Evolutionary conservation across 768 basidiomycete species (phyloP), one percentile per base, ranked within the genome.

Genomic region (Postia placenta): DNA sequence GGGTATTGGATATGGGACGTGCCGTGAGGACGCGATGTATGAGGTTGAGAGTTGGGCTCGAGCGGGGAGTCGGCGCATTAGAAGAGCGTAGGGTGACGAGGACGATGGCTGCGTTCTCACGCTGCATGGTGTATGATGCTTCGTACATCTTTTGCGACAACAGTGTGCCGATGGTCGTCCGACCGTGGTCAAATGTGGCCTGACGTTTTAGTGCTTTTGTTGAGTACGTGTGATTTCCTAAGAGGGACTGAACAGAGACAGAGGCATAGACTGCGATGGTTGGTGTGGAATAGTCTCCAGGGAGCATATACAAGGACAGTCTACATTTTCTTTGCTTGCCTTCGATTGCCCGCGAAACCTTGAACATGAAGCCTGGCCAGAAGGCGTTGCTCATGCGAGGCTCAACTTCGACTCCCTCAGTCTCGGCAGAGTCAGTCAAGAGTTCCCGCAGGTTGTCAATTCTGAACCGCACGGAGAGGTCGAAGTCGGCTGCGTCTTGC

Each of bases 381-480:
- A 45, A 20, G 9, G 26, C 33, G n/a, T 5, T 24, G 30, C 26
- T 45, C 45, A 30, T 35, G 3, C 33, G 45, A 17, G 45, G 33
- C 30, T 45, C 45, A 17, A 25, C 23, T 7, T 43, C 22, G 23
- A 28, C 26, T 9, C n/a, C 23, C 26, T 45, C 45, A 4, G 24
- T 9, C 4, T 44, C 42, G 4, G 11, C 11, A 19, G 17, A n/a
- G 33, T 35, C 45, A 3, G 17, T 26, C 40, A 53, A 47, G 40
- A 37, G 37, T 4, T 30, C 9, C n/a, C 40, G 28, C 37, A 53
- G 52, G 45, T 53, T 49, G 43, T 53, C 48, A 9, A 53, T 6
- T 20, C 45, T 43, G 45, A 53, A 53, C 24, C 49, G 48, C 5
- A 53, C 37, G 11, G 25, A 45, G n/a, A 49, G 26, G 28, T 53